Conservation (phyloP, 805 yeast genomes). For the Myxozyma melibiosi region DNA sequence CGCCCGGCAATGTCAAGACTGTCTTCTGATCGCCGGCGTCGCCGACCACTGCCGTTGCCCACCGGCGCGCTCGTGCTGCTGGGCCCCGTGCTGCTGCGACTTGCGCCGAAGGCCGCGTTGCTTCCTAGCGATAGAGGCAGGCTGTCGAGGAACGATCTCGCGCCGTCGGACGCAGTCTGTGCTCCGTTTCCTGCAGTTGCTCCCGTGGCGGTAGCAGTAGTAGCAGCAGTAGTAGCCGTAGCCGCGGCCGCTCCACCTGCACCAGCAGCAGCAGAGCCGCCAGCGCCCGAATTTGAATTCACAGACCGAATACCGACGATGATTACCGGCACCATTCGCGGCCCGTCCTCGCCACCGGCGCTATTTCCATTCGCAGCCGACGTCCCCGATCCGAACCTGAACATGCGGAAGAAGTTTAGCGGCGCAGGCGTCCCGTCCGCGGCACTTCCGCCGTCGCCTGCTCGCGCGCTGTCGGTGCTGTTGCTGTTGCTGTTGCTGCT, state of each 20-base stretch:
- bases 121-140: constrained; percentile 14
- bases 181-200: background rate
- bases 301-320: constrained; percentile 54
- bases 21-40: constrained; percentile 26
- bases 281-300: constrained; percentile 14
- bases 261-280: constrained; percentile 11
- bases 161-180: too few relatives aligned
- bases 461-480: constrained; percentile 12
- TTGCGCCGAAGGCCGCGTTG: too few relatives aligned
- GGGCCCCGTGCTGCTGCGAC: constrained; percentile 3
- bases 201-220: too few relatives aligned
- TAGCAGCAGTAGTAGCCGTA: too few relatives aligned
- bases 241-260: too few relatives aligned
- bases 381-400: constrained; percentile 37
- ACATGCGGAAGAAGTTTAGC: constrained; percentile 43
- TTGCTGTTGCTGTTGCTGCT: background rate
- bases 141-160: constrained; percentile 17
- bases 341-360: background rate
- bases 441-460: too few relatives aligned
- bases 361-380: background rate
- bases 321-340: constrained; percentile 49
- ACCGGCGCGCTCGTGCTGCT: background rate
- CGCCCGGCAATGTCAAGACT: constrained; percentile 14
- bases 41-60: background rate
- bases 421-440: constrained; percentile 22